A percentile compares a stretch with the other conserved stretches of the same genome.
Conservation (phyloP, 2,329 filamentous ascomycete genomes). For the Phialemoniopsis sp. region DNA sequence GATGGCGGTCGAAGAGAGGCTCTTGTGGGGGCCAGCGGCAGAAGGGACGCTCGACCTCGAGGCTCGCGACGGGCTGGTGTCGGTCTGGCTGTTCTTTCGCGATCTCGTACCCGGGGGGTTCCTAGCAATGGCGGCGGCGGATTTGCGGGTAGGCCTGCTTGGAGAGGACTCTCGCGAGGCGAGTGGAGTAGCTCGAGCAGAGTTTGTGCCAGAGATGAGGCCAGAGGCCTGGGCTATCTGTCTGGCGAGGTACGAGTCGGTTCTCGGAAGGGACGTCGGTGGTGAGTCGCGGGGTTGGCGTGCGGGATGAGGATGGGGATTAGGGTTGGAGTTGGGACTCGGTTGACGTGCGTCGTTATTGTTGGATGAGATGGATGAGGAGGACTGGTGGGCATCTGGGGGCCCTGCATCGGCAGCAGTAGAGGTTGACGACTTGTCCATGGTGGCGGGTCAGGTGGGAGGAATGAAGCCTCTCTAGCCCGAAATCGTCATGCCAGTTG, state of each 20-base stretch:
- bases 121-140: conserved; percentile 21
- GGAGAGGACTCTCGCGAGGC: conserved; percentile 43
- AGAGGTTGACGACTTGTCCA: conserved; percentile 27
- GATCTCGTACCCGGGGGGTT: conserved; percentile 41
- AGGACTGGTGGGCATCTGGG: conserved; percentile 11
- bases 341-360: conserved; percentile 1
- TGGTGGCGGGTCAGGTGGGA: conserved; percentile 17
- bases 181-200: conserved; percentile 22
- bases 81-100: conserved; percentile 61
- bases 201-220: conserved; percentile 18
- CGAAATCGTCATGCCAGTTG: conserved; percentile 16
- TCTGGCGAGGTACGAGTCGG: conserved; percentile 11
- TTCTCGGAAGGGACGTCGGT: conserved; percentile 12
- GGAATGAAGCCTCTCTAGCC: conserved; percentile 15
- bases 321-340: conserved; percentile 1
- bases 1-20: conserved; percentile 63
- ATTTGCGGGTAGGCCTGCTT: conserved; percentile 29
- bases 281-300: conserved; percentile 18
- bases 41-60: conserved; percentile 50
- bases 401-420: conserved; percentile 14
- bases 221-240: conserved; percentile 11
- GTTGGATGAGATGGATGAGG: conserved; percentile 1
- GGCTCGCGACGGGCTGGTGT: conserved; percentile 58
- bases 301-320: conserved; percentile 7
- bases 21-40: conserved; percentile 60